phyloP scores from a whole-genome alignment of 2,329 filamentous ascomycete species.

The Aspergillus sp. region DNA sequence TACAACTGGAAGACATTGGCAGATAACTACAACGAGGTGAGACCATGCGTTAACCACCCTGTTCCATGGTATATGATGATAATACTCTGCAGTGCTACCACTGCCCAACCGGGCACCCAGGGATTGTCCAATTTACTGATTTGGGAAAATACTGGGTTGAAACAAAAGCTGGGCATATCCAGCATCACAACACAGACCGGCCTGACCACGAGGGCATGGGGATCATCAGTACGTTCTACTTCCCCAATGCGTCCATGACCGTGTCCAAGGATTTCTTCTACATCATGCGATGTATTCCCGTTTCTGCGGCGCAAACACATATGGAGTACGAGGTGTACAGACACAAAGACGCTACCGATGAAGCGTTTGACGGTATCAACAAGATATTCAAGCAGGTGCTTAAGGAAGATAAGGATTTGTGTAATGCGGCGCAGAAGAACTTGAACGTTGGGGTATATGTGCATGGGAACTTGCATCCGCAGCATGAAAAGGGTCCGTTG shows the following conservation, averaged over 20 bases:
- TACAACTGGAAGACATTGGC: constrained; percentile 63
- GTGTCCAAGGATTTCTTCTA: constrained; percentile 57
- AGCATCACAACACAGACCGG: constrained; percentile 18
- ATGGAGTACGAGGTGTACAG: constrained; percentile 66
- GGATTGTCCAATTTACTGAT: constrained; percentile 46
- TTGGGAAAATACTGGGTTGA: constrained; percentile 55
- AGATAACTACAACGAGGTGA: constrained; percentile 60
- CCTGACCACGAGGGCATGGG: constrained; percentile 47
- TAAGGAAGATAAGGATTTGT: constrained; percentile 64
- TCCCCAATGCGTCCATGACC: constrained; percentile 36
- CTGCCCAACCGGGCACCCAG: constrained; percentile 20
- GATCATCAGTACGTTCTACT: constrained; percentile 33
- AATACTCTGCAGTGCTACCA: constrained; percentile 20
- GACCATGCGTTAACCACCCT: too few species aligned
- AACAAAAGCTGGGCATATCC: constrained; percentile 49
- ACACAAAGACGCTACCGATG: constrained; percentile 58
- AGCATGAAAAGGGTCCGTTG: constrained; percentile 56
- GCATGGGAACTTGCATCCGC: constrained; percentile 61
- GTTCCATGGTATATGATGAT: neutral
- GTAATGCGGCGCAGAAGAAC: constrained; percentile 58
- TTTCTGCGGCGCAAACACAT: constrained; percentile 49
- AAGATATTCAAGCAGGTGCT: constrained; percentile 63
- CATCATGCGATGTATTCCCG: constrained; percentile 62
- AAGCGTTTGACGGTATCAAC: constrained; percentile 58
- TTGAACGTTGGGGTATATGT: constrained; percentile 60